Evolutionary conservation across 1,284 basidiomycete species (phyloP).

Genomic region (Gymnopus androsaceus): DNA sequence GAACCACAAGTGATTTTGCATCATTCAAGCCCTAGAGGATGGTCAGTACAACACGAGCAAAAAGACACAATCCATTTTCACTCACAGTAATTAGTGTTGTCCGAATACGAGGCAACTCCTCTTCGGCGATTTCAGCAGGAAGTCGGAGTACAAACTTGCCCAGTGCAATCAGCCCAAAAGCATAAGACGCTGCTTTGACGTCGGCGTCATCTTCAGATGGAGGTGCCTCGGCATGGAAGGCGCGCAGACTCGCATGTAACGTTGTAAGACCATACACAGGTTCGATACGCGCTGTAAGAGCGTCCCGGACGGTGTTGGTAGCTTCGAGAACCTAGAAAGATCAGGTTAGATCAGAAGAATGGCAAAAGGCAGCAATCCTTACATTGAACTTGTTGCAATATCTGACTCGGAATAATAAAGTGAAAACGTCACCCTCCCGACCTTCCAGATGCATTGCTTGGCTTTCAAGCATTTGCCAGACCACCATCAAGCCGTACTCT

Average conservation of each 20-base stretch:
- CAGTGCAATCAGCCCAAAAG: slow-evolving; percentile 78
- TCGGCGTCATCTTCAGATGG: slow-evolving; percentile 45
- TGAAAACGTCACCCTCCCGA: slow-evolving; percentile 69
- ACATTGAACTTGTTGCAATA: slow-evolving; percentile 73
- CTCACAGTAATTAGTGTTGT: slow-evolving; percentile 67
- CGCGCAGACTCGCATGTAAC: slow-evolving; percentile 67
- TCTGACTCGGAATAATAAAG: slow-evolving; percentile 59
- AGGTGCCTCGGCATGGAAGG: slow-evolving; percentile 57
- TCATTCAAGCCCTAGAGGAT: slow-evolving; percentile 67
- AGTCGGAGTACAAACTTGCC: slow-evolving; percentile 79
- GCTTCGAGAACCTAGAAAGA: slow-evolving; percentile 69
- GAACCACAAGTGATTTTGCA: slow-evolving; percentile 67
- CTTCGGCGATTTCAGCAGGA: slow-evolving; percentile 80
- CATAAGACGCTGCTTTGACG: slow-evolving; percentile 65
- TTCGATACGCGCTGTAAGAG: slow-evolving; percentile 67
- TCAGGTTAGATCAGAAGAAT: slow-evolving; percentile 1
- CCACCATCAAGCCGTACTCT: slow-evolving; percentile 71
- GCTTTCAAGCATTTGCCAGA: slow-evolving; percentile 77
- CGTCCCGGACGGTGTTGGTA: slow-evolving; percentile 76
- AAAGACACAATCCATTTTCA: slow-evolving; percentile 12
- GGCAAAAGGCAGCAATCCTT: slow-evolving; percentile 27
- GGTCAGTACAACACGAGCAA: background rate
- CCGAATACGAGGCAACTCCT: slow-evolving; percentile 77
- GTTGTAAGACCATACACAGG: slow-evolving; percentile 83
- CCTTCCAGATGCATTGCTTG: slow-evolving; percentile 70